Evolutionary conservation across 331 rosid species (phyloP), one percentile per base, ranked within the genome.

Genomic region (Telfairia occidentalis): DNA sequence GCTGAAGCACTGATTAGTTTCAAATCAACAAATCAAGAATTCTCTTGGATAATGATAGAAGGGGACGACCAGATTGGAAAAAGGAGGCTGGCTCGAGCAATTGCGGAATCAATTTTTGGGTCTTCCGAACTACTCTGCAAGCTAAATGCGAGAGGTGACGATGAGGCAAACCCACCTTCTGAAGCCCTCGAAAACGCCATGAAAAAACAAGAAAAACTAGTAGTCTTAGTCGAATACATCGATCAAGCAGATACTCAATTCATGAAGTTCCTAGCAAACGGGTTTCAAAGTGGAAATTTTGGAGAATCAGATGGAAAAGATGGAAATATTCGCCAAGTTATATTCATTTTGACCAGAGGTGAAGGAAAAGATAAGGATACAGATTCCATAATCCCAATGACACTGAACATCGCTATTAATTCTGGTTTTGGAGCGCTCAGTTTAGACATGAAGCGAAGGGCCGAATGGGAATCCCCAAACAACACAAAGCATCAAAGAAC

Each of bases 21-120:
- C 60, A 49, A 46, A 71, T 71, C 76, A 10, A 67, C 80, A 24
- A 82, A 82, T 79, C 82, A 81, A 75, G 87, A 81, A 35, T 78
- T 71, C 11, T 28, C 81, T 76, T 92, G 96, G 99, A 70, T 95
- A 26, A 38, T 88, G 73, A 73, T 95, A 37, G 89, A 86, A 80
- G 99, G 99, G 45, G 85, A 88, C 79, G 99, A 95, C 65, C 73
- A 50, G 5, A 77, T 82, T 76, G 96, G 97, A 1, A 92, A 95
- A 76, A 83, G 85, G 83, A 84, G 97, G 78, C 64, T 92, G 77
- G 90, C 92, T 43, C 82, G 80, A 26, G 92, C 91, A 8, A 70
- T 90, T 57, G 92, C 96, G 9, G 99, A 92, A 80, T 85, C 90
- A 37, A 78, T 87, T 72, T 80, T 87, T 50, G 96, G 97, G 9